These are phyloP conservation scores for Nemania bipapillata DNA, from an alignment of 2,329 filamentous ascomycete genomes.

Conservation along the genomic window DNA sequence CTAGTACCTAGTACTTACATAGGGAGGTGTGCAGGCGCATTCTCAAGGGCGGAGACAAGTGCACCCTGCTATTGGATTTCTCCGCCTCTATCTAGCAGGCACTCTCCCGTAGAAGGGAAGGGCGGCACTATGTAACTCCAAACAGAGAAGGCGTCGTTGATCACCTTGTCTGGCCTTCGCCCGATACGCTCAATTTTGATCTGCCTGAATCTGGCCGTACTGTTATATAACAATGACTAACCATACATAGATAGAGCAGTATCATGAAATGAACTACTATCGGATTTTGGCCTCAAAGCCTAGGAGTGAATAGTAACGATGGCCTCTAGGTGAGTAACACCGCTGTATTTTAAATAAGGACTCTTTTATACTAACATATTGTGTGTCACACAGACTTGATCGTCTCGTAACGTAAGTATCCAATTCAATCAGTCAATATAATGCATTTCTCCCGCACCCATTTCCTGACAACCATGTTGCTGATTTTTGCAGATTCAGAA, in stretches of 20 bases:
- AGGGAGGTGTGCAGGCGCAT: constrained; percentile 11
- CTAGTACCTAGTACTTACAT: no score
- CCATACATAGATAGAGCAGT: constrained; percentile 31
- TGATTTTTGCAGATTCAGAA: neutral
- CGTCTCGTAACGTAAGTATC: constrained; percentile 83
- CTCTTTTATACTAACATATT: constrained; percentile 47
- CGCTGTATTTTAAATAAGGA: constrained; percentile 20
- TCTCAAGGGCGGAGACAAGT: neutral
- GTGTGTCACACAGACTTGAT: constrained; percentile 71
- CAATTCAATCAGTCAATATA: constrained; percentile 13
- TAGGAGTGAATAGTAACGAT: constrained; percentile 58
- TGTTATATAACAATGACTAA: constrained; percentile 1
- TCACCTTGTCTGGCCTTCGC: neutral
- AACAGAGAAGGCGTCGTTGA: neutral
- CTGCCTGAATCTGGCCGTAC: neutral
- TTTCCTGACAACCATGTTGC: neutral
- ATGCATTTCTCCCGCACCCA: neutral
- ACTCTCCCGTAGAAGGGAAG: neutral
- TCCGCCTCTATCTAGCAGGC: neutral
- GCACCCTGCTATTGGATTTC: neutral
- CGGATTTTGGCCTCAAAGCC: constrained; percentile 46
- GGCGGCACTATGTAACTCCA: neutral
- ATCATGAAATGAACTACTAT: constrained; percentile 47
- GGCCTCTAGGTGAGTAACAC: constrained; percentile 63
- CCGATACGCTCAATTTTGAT: neutral